Base-by-base conservation (phyloP, 495 filamentous ascomycete species). In the Lasiosphaeris hirsuta region DNA sequence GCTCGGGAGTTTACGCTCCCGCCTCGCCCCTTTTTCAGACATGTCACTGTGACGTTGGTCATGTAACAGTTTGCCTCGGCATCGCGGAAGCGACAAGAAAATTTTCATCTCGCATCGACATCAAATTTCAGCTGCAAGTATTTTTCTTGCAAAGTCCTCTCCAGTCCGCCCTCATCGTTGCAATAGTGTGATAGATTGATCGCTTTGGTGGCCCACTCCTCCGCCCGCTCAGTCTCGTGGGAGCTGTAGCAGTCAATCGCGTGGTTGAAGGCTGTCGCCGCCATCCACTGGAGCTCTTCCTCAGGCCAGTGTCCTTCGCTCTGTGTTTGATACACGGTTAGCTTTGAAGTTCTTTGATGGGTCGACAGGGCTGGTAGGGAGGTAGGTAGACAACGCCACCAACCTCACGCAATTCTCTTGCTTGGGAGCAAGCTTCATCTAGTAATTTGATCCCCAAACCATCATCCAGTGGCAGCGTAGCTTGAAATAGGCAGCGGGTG, bases 241-340 rank as follows among this genome's bases (percentile, higher is more conserved):
- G 62, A 65, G 11, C 82, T 73, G 57, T 88, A 92, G 42, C 86
- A 82, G 58, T 94, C 90, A 17, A 92, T 79, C 0, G 86, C 86
- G 41, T 79, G 82, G 59, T 95, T 95, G 75, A 94, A 96, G 0
- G 86, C 71, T 2, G 79, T 83, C 0, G 82, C 82, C 0, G 85
- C 85, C 33, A 97, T 81, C 86, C 88, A 92, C 61, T 88, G 84
- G 2, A 96, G 72, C 59, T 96, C 92, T 7, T 82, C 79, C 9
- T 70, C 56, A 4, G 89, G 89, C 64, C 90, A 95, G 3, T 65
- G 64, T 10, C 78, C 67, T 10, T 75, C 60, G 47, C 58, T 70
- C 77, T 81, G 19, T 38, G 19, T 38, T 58, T 30, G 23, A 30
- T 33, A 51, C 48, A 17, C 34, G 30, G 13, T 30, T 2, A 38